Base-by-base conservation (phyloP, 2,329 filamentous ascomycete genomes). In the Colletotrichum filicis region DNA sequence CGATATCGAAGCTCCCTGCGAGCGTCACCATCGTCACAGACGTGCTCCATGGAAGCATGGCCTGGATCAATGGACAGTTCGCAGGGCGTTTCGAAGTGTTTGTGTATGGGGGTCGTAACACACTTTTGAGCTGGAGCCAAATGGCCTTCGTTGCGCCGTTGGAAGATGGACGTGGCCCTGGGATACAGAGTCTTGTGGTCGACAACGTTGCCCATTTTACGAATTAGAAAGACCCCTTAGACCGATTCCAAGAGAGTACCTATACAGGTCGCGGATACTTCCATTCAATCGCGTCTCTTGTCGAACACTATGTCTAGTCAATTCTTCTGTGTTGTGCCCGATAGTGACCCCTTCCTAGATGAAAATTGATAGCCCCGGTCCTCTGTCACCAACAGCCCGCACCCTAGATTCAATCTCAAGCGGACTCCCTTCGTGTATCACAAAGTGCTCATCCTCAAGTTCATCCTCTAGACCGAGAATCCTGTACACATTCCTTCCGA, bases 361-460 rank as follows among this genome's bases (percentile, higher is more conserved):
- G 12, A 24, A 24, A 4, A 24, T 3, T 9, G 26, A 35, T 2
- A 65, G 16, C 11, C 2, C 24, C 1, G 22, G 8, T 5, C 22
- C 62, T 2, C 87, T 85, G 65, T 82, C 82, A 4, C 84, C 85
- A 16, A 92, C 86, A 8, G 85, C 89, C 77, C 85, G 85, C 42
- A 92, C 85, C 57, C 87, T 81, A 2, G 86, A 86, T 4, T 86
- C 88, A 77, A 92, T 88, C 76, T 91, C 86, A 73, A 93, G 77
- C n/a, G 92, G 92, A 75, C 84, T 90, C 0, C 91, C 91, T 77
- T 93, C 91, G 66, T 86, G 90, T 7, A 93, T 84, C 2, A 92
- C 85, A 80, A 92, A 93, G 74, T 75, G 74, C 57, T 78, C 74
- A 35, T 68, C 72, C 32, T 78, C 71, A 58, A 76, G 74, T 3